Percentiles rank a stretch among this genome's conserved stretches.
These are phyloP conservation scores for Daldinia grandis DNA, from an alignment of 495 filamentous ascomycete species.

Conservation along the genomic window DNA sequence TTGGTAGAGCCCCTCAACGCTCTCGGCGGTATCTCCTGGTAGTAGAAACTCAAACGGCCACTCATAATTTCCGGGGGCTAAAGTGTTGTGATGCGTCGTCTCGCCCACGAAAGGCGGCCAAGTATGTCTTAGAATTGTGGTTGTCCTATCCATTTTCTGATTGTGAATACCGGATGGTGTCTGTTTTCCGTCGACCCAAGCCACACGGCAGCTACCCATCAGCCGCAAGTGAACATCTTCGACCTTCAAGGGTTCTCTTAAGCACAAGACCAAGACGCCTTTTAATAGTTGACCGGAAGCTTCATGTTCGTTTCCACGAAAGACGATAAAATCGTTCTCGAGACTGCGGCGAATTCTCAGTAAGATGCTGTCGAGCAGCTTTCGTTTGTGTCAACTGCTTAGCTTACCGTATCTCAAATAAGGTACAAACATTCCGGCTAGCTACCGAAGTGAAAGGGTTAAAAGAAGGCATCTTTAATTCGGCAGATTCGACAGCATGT, in stretches of 20 bases:
- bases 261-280: conserved; percentile 77
- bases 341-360: conserved; percentile 60
- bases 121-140: conserved; percentile 53
- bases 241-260: conserved; percentile 72
- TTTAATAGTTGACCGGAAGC: conserved; percentile 77
- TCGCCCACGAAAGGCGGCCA: conserved; percentile 61
- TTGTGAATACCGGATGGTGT: conserved; percentile 60
- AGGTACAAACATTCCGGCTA: conserved; percentile 52
- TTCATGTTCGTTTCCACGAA: conserved; percentile 78
- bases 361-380: conserved; percentile 10
- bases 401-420: conserved; percentile 65
- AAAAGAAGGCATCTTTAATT: conserved; percentile 57
- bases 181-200: conserved; percentile 62
- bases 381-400: conserved; percentile 1
- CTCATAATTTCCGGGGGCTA: conserved; percentile 85
- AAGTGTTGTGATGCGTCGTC: conserved; percentile 61
- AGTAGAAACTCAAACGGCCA: conserved; percentile 86
- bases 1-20: conserved; percentile 83
- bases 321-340: conserved; percentile 79
- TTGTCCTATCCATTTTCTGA: conserved; percentile 56
- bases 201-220: conserved; percentile 73
- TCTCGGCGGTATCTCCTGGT: conserved; percentile 81
- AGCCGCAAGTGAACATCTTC: conserved; percentile 77
- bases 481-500: conserved; percentile 30
- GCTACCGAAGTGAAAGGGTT: conserved; percentile 58